Evolutionary conservation across 805 yeast genomes (phyloP).

Genomic region (Candida adriatica): DNA sequence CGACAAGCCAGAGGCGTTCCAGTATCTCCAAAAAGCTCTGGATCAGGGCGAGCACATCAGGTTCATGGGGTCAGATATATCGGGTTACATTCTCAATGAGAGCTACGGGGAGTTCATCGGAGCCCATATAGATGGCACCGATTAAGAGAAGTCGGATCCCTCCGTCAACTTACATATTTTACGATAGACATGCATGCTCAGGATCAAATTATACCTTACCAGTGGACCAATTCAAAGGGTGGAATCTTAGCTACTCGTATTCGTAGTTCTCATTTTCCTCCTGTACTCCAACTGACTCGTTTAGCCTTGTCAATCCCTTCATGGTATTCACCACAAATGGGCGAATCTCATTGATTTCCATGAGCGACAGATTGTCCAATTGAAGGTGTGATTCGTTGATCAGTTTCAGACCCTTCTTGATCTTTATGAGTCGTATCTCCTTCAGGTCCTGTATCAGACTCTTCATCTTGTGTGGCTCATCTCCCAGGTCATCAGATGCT

Average conservation of each 20-base stretch:
- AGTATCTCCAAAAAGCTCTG: slow-evolving; percentile 27
- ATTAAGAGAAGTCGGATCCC: too few relatives aligned
- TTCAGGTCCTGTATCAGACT: slow-evolving; percentile 74
- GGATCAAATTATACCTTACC: too few relatives aligned
- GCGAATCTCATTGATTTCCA: slow-evolving; percentile 85
- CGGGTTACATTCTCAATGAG: slow-evolving; percentile 40
- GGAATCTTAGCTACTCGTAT: too few relatives aligned
- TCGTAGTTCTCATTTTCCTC: slow-evolving; percentile 1
- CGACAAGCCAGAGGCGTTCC: slow-evolving; percentile 25
- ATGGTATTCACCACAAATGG: slow-evolving; percentile 77
- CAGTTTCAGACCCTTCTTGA: slow-evolving; percentile 69
- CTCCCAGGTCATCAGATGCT: slow-evolving; percentile 75
- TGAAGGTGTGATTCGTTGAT: slow-evolving; percentile 79
- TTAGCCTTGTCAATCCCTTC: slow-evolving; percentile 63
- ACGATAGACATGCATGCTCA: too few relatives aligned
- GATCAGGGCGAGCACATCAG: slow-evolving; percentile 23
- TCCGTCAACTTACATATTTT: too few relatives aligned
- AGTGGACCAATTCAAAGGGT: too few relatives aligned
- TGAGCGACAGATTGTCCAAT: slow-evolving; percentile 69
- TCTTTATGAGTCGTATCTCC: slow-evolving; percentile 75
- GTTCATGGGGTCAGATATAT: slow-evolving; percentile 37
- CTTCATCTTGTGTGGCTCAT: slow-evolving; percentile 64
- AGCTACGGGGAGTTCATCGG: slow-evolving; percentile 40
- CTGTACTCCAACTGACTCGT: slow-evolving; percentile 25
- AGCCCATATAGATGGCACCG: slow-evolving; percentile 10